Base-by-base conservation (phyloP, 2,329 filamentous ascomycete genomes). In the Karstenula rhodostoma region DNA sequence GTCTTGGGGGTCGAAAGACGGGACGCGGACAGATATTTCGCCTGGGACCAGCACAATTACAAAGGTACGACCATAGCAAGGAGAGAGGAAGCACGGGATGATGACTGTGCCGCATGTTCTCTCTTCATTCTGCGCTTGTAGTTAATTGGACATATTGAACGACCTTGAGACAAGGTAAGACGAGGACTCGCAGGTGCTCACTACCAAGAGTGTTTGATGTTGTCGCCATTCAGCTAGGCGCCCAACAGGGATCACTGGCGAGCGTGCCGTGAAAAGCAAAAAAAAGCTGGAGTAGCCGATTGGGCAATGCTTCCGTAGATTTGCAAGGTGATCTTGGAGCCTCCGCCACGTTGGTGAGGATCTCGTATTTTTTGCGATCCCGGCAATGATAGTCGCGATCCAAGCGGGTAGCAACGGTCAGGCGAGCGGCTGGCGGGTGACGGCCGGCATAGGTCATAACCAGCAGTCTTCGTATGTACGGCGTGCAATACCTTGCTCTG, bases 291-390 rank as follows among this genome's bases (percentile, higher is more conserved):
- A 1, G 19, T 42, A 25, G 49, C 35, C 19, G 49, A 27, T 52
- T 40, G 49, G 35, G 22, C 15, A 29, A 43, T 33, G 15, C 22
- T 19, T 40, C 17, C 13, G 32, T 40, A 25, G 22, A 51, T 27
- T 12, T 40, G 32, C 33, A 19, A 15, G 15, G 33, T 17, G 33
- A 55, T 51, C 37, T 23, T 52, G 52, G 56, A 60, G 42, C 49
- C 42, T 40, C 48, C 48, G 49, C 58, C 52, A 56, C 35, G 50
- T 56, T 52, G 50, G 37, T n/a, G 53, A 51, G 51, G 19, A 50
- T 51, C 43, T 55, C 58, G 53, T 58, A 58, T 59, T 47, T 55
- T 57, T 65, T 61, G 61, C 51, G 25, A 60, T 55, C 25, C 54
- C 59, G 37, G 1, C 15, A 5, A 53, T 29, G 50, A 29, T 23